Evolutionary conservation across 176 grass and related monocot species (phyloP).

Genomic region (Bonia amplexicaulis): DNA sequence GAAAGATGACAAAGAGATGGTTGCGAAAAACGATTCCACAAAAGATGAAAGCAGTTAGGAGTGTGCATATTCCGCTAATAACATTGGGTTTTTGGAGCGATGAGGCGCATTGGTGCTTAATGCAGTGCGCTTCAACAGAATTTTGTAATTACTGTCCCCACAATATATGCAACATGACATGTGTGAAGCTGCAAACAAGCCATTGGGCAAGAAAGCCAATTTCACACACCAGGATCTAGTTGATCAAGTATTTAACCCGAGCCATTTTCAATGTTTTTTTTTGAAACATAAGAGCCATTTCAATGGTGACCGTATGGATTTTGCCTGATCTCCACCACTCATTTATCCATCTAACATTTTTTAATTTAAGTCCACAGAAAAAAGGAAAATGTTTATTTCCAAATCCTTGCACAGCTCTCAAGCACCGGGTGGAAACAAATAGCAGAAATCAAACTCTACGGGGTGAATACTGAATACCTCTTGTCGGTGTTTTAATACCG

Average conservation of each 20-base stretch:
- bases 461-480: not conserved
- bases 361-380: not conserved
- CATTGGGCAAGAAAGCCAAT: not conserved
- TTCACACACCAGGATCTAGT: not conserved
- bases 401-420: not conserved
- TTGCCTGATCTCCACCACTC: not conserved
- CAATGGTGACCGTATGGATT: not conserved
- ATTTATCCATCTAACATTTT: not conserved
- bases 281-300: not conserved
- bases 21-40: not conserved
- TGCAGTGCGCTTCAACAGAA: not conserved
- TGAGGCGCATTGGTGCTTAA: not conserved
- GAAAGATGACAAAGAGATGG: constrained; percentile 6
- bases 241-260: not conserved
- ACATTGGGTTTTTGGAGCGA: not conserved
- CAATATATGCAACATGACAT: not conserved
- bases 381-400: not conserved
- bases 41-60: not conserved
- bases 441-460: not conserved
- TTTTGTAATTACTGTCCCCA: not conserved
- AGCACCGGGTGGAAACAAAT: not conserved
- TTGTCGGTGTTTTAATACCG: not conserved
- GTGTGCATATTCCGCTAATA: not conserved
- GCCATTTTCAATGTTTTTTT: not conserved
- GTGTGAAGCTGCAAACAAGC: not conserved